Evolutionary conservation across 2,329 filamentous ascomycete genomes (phyloP), one percentile per base, ranked within the genome.

Genomic region (Chrysoporthe puriensis): DNA sequence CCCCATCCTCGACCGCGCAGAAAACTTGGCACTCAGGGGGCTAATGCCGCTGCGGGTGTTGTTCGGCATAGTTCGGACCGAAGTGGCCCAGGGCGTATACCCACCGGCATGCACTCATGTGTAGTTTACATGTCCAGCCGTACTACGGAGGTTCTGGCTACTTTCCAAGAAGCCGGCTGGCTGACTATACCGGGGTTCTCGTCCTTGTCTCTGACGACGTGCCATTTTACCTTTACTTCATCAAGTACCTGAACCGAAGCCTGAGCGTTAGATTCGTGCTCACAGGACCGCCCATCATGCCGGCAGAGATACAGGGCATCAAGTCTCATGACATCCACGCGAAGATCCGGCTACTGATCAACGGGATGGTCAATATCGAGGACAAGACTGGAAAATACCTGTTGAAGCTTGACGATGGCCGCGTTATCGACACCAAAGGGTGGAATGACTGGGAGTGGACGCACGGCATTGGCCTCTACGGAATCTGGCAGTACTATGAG

Each of bases 401-500:
- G 34, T 81, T 94, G 68, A 88, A 83, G 26, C 84, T 95, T 46
- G 82, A 85, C 1, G 91, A 94, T 73, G 91, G 91, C 67, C 86
- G 90, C 46, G 82, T 94, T 62, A 94, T 95, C 74, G 91, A 94
- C 78, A 94, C 92, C 67, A 95, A 95, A 78, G 91, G 91, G 67
- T 95, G 91, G 92, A 86, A 91, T 71, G 90, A 90, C 74, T 94
- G 91, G 91, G 91, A 94, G 79, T 93, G 90, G 90, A 93, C 91
- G 1, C 91, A 94, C 77, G 91, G 91, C 56, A 87, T 94, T 73
- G 91, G 91, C 5, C 86, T 94, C 26, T 93, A 94, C 77, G 91
- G 92, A 40, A 86, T 95, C 65, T 94, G 90, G 88, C 90, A 93
- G 76, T 94, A 94, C 82, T 91, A 94, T 79, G 86, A 88, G 67